Conservation (phyloP, 164 flowering plant genomes). For the Chimonanthus praecox region DNA sequence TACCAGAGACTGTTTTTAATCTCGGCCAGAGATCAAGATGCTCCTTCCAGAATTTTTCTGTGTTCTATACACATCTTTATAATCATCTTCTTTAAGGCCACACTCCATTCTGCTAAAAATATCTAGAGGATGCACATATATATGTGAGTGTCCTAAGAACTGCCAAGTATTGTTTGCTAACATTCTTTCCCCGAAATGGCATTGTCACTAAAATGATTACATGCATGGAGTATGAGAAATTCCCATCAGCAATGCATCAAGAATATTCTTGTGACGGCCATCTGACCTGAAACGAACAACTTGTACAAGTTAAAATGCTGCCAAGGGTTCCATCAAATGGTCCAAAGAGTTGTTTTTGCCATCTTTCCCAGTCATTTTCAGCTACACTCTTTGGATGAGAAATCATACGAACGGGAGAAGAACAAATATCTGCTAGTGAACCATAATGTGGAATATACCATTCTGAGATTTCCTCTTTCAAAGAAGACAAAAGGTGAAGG, state of each 20-base stretch:
- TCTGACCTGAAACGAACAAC: conserved; percentile 80
- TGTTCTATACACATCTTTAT: too few relatives aligned
- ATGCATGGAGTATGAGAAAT: neutral
- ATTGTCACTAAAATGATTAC: neutral
- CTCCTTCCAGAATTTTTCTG: too few relatives aligned
- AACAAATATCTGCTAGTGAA: conserved; percentile 48
- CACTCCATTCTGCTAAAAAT: too few relatives aligned
- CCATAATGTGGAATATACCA: conserved; percentile 36
- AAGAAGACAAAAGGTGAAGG: conserved; percentile 65
- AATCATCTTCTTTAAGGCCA: too few relatives aligned
- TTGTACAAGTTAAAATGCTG: conserved; percentile 72
- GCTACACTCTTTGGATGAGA: conserved; percentile 18
- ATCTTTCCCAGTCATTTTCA: conserved; percentile 48
- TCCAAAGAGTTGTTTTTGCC: conserved; percentile 62
- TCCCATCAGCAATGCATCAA: neutral
- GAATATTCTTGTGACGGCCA: conserved; percentile 16
- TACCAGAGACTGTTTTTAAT: too few relatives aligned
- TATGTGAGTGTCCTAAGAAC: too few relatives aligned
- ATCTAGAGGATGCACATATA: too few relatives aligned
- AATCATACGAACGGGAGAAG: conserved; percentile 33
- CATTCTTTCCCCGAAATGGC: too few relatives aligned
- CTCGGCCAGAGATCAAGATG: too few relatives aligned
- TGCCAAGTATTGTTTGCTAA: too few relatives aligned
- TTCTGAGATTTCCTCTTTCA: conserved; percentile 66
- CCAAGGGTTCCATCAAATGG: conserved; percentile 90